A percentile compares a stretch with the other conserved stretches of the same genome.
These are phyloP conservation scores for Meira miltonrushii DNA, from an alignment of 1,284 basidiomycete species.

Conservation along the genomic window DNA sequence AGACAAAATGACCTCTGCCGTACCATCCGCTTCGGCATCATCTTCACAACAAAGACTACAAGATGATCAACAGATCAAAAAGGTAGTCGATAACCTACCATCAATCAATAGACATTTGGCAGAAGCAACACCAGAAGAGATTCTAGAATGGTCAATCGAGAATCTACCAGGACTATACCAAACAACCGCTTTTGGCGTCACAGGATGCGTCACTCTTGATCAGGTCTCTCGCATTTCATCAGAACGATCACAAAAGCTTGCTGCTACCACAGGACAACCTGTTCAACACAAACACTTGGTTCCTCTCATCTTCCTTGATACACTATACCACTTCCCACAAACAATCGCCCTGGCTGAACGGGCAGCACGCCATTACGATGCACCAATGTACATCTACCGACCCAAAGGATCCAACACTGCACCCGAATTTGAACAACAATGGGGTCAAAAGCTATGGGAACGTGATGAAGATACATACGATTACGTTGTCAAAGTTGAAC, in stretches of 20 bases:
- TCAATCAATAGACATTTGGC: slow-evolving; percentile 45
- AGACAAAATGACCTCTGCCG: too few relatives aligned
- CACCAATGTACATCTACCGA: slow-evolving; percentile 71
- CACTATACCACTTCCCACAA: slow-evolving; percentile 90
- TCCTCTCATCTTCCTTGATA: slow-evolving; percentile 61
- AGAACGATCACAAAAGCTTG: slow-evolving; percentile 28
- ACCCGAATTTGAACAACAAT: slow-evolving; percentile 72
- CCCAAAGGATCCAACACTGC: slow-evolving; percentile 69
- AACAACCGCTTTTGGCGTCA: slow-evolving; percentile 51
- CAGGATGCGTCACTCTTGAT: slow-evolving; percentile 51
- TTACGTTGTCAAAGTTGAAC: slow-evolving; percentile 91
- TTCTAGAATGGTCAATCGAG: slow-evolving; percentile 50
- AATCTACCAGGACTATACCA: slow-evolving; percentile 50
- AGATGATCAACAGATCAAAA: slow-evolving; percentile 1
- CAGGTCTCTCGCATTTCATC: slow-evolving; percentile 42
- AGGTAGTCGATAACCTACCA: neutral
- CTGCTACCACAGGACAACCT: slow-evolving; percentile 15
- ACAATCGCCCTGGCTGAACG: slow-evolving; percentile 80
- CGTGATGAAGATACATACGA: slow-evolving; percentile 83
- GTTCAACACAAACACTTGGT: slow-evolving; percentile 33
- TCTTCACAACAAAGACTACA: too few relatives aligned
- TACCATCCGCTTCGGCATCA: too few relatives aligned
- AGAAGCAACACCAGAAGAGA: slow-evolving; percentile 42
- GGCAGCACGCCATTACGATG: slow-evolving; percentile 70
- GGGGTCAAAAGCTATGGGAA: slow-evolving; percentile 83